Percentiles rank a stretch among this genome's conserved stretches.
phyloP scores from a whole-genome alignment of 1,139 yeast species.

The Candida tropicalis region DNA sequence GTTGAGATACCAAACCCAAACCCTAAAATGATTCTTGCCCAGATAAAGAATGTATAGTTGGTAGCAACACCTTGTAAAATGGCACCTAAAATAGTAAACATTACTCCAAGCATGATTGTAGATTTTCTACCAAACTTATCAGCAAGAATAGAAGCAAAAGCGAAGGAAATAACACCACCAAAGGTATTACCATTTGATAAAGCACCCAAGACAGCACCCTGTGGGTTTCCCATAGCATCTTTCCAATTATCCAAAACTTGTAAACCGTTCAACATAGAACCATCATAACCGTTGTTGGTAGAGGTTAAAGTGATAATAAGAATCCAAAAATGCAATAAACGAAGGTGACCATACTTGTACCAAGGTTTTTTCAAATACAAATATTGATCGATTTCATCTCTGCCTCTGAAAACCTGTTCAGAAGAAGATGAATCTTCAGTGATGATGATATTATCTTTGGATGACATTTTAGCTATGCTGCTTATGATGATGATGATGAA shows the following conservation, averaged over 20 bases:
- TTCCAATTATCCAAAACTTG: conserved; percentile 45
- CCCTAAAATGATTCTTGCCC: conserved; percentile 43
- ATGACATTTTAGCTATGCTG: background rate
- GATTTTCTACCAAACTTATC: conserved; percentile 39
- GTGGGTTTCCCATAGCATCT: conserved; percentile 39
- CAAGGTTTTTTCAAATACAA: conserved; percentile 17
- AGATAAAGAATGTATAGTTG: conserved; percentile 41
- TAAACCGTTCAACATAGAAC: conserved; percentile 53
- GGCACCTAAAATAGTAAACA: conserved; percentile 36
- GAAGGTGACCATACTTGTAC: conserved; percentile 35
- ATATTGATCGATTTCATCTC: conserved; percentile 11
- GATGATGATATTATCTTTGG: conserved; percentile 1
- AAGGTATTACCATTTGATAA: conserved; percentile 36
- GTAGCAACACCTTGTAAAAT: conserved; percentile 46
- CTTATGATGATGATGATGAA: conserved; percentile 5
- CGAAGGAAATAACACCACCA: conserved; percentile 24
- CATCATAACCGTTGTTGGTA: conserved; percentile 55
- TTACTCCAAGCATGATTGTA: conserved; percentile 30
- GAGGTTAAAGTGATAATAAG: conserved; percentile 46
- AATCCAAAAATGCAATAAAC: conserved; percentile 36
- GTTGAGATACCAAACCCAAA: conserved; percentile 40
- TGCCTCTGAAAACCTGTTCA: conserved; percentile 13
- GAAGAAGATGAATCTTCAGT: background rate
- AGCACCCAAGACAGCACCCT: conserved; percentile 48
- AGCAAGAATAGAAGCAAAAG: conserved; percentile 25